phyloP scores from a whole-genome alignment of 2,329 filamentous ascomycete genomes.

The Taxawa tesnikishii region DNA sequence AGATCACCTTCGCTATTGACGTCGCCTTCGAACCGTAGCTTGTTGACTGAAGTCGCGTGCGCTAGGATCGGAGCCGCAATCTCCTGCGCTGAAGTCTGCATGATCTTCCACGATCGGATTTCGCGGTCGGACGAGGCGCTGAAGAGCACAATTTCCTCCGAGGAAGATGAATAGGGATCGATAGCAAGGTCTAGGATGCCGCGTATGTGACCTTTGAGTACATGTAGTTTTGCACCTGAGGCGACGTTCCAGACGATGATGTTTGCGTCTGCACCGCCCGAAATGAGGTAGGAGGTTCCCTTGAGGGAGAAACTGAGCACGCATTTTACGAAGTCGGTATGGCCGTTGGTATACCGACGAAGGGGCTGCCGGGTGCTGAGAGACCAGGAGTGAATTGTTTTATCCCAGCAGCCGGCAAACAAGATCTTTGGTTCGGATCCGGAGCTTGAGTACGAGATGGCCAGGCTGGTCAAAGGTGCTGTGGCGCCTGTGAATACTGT shows the following conservation, averaged over 20 bases:
- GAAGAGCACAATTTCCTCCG: constrained; percentile 45
- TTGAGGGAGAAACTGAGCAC: constrained; percentile 51
- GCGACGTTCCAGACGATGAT: constrained; percentile 66
- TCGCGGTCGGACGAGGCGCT: constrained; percentile 54
- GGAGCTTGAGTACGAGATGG: constrained; percentile 40
- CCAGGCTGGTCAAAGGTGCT: constrained; percentile 68
- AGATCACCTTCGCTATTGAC: constrained; percentile 50
- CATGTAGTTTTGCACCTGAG: constrained; percentile 57
- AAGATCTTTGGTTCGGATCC: constrained; percentile 34
- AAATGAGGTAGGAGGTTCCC: constrained; percentile 42
- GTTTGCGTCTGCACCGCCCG: constrained; percentile 32
- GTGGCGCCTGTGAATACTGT: constrained; percentile 58
- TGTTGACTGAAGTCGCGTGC: constrained; percentile 87
- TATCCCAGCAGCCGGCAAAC: constrained; percentile 92
- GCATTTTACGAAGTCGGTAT: constrained; percentile 85
- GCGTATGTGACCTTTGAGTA: constrained; percentile 64
- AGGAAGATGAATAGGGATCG: constrained; percentile 50
- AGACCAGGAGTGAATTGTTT: constrained; percentile 78
- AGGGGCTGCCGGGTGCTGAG: constrained; percentile 41
- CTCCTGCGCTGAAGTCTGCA: constrained; percentile 40
- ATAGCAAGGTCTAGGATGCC: constrained; percentile 69
- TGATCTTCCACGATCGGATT: constrained; percentile 66
- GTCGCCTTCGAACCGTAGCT: constrained; percentile 53
- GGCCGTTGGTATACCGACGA: constrained; percentile 51
- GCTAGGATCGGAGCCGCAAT: constrained; percentile 50